Percentiles rank a stretch among this genome's conserved stretches.
Conservation (phyloP, 164 flowering plant genomes). For the Vitis riparia region DNA sequence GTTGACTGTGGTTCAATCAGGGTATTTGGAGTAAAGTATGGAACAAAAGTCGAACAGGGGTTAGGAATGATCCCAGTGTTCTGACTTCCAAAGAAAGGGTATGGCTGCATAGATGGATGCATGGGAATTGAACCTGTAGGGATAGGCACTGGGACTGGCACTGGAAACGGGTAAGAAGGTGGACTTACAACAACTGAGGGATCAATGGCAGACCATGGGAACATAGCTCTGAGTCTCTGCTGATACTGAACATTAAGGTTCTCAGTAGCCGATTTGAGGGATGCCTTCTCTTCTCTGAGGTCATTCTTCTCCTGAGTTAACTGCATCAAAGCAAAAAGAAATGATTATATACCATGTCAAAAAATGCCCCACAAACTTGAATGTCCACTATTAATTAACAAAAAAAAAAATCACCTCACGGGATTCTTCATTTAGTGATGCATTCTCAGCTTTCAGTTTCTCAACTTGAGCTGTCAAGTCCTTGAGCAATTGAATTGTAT, state of each 20-base stretch:
- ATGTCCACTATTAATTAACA: background rate
- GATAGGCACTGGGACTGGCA: conserved; percentile 69
- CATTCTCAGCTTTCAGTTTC: conserved; percentile 72
- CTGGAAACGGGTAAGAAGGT: conserved; percentile 64
- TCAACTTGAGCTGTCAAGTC: conserved; percentile 82
- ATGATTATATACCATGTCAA: background rate
- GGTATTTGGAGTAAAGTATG: conserved; percentile 56
- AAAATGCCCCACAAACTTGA: background rate
- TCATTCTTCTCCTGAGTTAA: conserved; percentile 92
- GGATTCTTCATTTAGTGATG: conserved; percentile 77
- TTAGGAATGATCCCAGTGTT: conserved; percentile 36
- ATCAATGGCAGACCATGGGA: conserved; percentile 79
- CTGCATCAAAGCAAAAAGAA: conserved; percentile 33
- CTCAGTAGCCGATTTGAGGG: conserved; percentile 79
- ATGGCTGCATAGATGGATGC: conserved; percentile 89
- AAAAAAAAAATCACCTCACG: conserved; percentile 59
- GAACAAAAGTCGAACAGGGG: conserved; percentile 55
- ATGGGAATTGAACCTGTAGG: conserved; percentile 71
- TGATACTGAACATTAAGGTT: conserved; percentile 75
- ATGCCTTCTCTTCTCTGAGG: conserved; percentile 87
- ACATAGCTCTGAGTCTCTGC: conserved; percentile 68
- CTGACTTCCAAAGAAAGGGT: conserved; percentile 54
- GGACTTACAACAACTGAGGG: conserved; percentile 79
- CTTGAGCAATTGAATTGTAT: conserved; percentile 80
- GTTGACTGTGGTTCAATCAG: conserved; percentile 52